phyloP scores from a whole-genome alignment of 306 rosid species.

The Begonia fuchsioides region DNA sequence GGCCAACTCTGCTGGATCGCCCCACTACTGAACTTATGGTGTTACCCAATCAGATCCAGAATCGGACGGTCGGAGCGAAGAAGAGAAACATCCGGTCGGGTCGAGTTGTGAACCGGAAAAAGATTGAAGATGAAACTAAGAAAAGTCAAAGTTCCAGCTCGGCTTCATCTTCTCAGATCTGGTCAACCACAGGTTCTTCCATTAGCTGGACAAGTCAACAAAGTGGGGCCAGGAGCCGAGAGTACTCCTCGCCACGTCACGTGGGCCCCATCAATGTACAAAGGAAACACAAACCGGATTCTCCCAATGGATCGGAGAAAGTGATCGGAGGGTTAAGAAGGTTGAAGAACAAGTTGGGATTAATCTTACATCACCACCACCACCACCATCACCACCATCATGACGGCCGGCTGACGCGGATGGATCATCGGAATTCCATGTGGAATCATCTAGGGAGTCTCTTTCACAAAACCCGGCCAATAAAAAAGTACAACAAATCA shows the following conservation, averaged over 20 bases:
- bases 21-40: background rate
- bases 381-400: slow-evolving; percentile 19
- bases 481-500: slow-evolving; percentile 8
- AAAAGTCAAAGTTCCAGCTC: slow-evolving; percentile 14
- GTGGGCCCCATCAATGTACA: slow-evolving; percentile 8
- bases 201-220: slow-evolving; percentile 17
- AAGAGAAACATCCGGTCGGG: slow-evolving; percentile 4
- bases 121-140: slow-evolving; percentile 8
- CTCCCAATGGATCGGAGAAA: slow-evolving; percentile 11
- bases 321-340: slow-evolving; percentile 26
- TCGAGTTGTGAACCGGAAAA: slow-evolving; percentile 4
- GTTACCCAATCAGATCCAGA: background rate
- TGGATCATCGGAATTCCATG: background rate
- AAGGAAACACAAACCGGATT: slow-evolving; percentile 7
- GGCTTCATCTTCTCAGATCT: slow-evolving; percentile 9
- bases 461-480: slow-evolving; percentile 16
- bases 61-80: background rate
- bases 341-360: slow-evolving; percentile 52
- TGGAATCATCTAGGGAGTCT: slow-evolving; percentile 52
- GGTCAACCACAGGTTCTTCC: slow-evolving; percentile 17
- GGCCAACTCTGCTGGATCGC: slow-evolving; percentile 26
- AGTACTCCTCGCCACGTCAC: background rate
- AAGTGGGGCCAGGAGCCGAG: slow-evolving; percentile 13
- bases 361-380: slow-evolving; percentile 57
- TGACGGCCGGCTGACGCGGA: background rate